phyloP scores from a whole-genome alignment of 257 asterid species.

The Penstemon barbatus region DNA sequence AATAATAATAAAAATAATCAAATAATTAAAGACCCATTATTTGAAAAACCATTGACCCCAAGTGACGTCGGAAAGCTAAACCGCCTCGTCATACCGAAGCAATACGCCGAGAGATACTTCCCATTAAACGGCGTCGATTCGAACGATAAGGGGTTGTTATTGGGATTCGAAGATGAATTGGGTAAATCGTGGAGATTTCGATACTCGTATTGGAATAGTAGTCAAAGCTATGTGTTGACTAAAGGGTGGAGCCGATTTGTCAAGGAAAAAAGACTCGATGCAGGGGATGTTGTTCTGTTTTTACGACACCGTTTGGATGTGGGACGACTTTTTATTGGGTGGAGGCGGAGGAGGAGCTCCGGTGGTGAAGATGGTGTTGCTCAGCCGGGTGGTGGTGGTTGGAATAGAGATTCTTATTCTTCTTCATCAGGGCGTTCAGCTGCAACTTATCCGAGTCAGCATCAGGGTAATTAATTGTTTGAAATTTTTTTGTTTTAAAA shows the following conservation, averaged over 20 bases:
- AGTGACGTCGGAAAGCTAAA: conserved; percentile 96
- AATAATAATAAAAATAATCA: neutral
- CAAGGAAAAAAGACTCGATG: conserved; percentile 80
- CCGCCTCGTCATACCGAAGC: conserved; percentile 93
- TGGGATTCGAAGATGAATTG: conserved; percentile 75
- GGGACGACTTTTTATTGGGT: conserved; percentile 68
- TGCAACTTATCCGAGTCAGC: conserved; percentile 32
- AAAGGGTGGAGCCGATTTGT: conserved; percentile 98
- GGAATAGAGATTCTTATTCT: conserved; percentile 39
- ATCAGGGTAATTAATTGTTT: conserved; percentile 52
- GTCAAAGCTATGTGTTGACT: conserved; percentile 91
- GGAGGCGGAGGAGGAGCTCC: conserved; percentile 56
- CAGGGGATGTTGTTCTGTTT: conserved; percentile 78
- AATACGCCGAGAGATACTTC: conserved; percentile 85
- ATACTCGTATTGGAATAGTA: conserved; percentile 92
- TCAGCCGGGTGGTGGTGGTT: conserved; percentile 35
- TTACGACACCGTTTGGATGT: conserved; percentile 58
- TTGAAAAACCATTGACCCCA: conserved; percentile 90
- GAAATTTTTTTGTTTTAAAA: neutral
- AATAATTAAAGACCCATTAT: conserved; percentile 52
- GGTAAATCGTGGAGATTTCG: conserved; percentile 86
- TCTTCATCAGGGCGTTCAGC: conserved; percentile 54
- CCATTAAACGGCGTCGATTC: conserved; percentile 55
- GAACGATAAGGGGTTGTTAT: conserved; percentile 59
- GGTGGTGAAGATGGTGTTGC: conserved; percentile 17